Evolutionary conservation across 257 asterid genomes (phyloP), one percentile per base, ranked within the genome.

Genomic region (Solanum raphanifolium): DNA sequence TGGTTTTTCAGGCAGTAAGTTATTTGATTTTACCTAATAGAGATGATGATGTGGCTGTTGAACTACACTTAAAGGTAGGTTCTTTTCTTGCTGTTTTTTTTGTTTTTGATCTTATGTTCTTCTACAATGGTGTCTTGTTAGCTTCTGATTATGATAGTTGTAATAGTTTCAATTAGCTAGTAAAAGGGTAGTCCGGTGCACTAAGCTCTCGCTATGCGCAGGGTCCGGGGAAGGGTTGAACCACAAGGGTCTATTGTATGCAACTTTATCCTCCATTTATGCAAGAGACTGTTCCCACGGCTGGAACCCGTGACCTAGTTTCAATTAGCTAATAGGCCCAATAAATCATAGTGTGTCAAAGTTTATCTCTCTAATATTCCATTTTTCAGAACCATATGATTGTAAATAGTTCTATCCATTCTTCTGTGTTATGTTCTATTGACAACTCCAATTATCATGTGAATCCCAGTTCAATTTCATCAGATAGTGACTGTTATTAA

Each of bases 21-120:
- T 95, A 91, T 90, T 91, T 94, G 55, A 91, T 95, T 78, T 94
- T 95, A 25, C 91, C 95, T 2, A 91, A 90, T 85, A 94, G 98
- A 85, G 99, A 97, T 86, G 99, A 97, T 90, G 95, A 95, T 87
- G 76, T 91, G 86, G 98, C 96, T 5, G 95, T 97, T 87, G 96
- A 97, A 85, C 34, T 93, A 89, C 98, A 95, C 83, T 92, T 91
- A n/a, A 89, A 95, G 98, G 99, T 94, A 75, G 25, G 75, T 23
- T 75, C 62, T 31, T 11, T 58, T 87, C 38, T 86, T 88, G 62
- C 39, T 72, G 9, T 66, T 31, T 85, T 27, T 21, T 66, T 88
- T 58, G 74, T 15, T 43, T 79, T 43, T 23, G 16, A 72, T 74
- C 20, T 74, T 36, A 74, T 35, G 31, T 74, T 74, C 52, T 75